Evolutionary conservation across 352 stramenopile species (phyloP), one percentile per base, ranked within the genome.

Genomic region (Pseudoperonospora humuli): DNA sequence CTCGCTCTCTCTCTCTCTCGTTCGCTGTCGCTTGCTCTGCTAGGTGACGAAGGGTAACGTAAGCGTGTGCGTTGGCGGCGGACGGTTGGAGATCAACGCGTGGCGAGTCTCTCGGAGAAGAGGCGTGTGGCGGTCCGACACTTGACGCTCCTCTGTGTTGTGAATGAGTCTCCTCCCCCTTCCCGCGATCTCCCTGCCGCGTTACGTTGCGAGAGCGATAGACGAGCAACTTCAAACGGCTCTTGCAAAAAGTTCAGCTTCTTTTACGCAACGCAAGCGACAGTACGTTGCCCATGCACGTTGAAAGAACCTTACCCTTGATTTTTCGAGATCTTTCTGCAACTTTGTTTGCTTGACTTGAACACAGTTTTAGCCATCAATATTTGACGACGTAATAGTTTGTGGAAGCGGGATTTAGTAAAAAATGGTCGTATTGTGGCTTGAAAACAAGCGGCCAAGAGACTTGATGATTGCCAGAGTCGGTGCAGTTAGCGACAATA

Each of bases 11-110:
- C 7, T 32, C 23, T 23, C 17, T 38, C 23, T 19, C 5, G 9
- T 18, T 17, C 29, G 21, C 19, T 25, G 8, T 39, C 7, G 15
- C 13, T n/a, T 15, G 18, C 14, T 36, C 32, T 38, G 32, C 32
- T 36, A 17, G 13, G 20, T 26, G 5, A 15, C 15, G 23, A 43
- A 19, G 43, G 31, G n/a, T 39, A 44, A 39, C 34, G 28, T 45
- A 36, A 38, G 42, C 36, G 49, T 47, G 37, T 35, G 39, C 39
- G 43, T 39, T 45, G 38, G 32, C 31, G 35, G 49, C 35, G 36
- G 50, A 64, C 56, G 50, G 50, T 64, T 61, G 50, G 50, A 36
- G 40, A 19, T 37, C 56, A 64, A 64, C 56, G 50, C 56, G 56
- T 64, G 45, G 44, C 50, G 31, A 57, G 44, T 51, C 45, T 57